Conservation (phyloP, 2,329 filamentous ascomycete species). For the Ilyonectria sp. region DNA sequence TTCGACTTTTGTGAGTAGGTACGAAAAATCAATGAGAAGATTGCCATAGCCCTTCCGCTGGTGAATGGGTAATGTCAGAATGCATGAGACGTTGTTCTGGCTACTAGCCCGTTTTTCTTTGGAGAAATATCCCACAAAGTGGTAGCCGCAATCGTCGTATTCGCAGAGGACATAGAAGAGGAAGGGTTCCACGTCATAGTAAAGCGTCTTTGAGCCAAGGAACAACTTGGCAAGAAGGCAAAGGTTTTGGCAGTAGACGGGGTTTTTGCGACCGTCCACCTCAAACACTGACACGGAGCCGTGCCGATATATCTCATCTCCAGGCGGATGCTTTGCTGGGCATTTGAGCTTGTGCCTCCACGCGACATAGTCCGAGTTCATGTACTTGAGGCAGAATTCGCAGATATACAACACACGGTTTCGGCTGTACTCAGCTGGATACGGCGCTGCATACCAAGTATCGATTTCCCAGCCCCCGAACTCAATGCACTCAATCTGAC, state of each 20-base stretch:
- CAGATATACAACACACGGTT: slow-evolving; percentile 99
- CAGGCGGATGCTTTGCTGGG: slow-evolving; percentile 94
- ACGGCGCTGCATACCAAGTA: slow-evolving; percentile 98
- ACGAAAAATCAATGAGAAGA: slow-evolving; percentile 97
- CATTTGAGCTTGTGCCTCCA: slow-evolving; percentile 99
- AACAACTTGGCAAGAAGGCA: slow-evolving; percentile 97
- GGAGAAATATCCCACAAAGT: slow-evolving; percentile 99
- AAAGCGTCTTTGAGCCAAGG: slow-evolving; percentile 97
- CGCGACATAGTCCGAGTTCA: slow-evolving; percentile 98
- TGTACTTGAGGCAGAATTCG: slow-evolving; percentile 99
- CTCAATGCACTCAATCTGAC: slow-evolving; percentile 98
- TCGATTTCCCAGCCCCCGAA: slow-evolving; percentile 99
- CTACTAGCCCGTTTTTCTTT: slow-evolving; percentile 97
- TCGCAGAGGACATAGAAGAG: slow-evolving; percentile 98
- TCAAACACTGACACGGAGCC: slow-evolving; percentile 95
- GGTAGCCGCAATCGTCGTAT: slow-evolving; percentile 91
- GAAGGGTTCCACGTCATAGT: slow-evolving; percentile 98
- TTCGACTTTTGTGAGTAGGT: slow-evolving; percentile 93
- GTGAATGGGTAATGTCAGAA: slow-evolving; percentile 94
- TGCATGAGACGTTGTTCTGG: slow-evolving; percentile 98
- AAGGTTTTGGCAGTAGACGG: slow-evolving; percentile 98
- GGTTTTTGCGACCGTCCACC: slow-evolving; percentile 96
- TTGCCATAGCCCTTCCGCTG: slow-evolving; percentile 98
- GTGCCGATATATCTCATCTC: slow-evolving; percentile 97
- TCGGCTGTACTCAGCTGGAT: slow-evolving; percentile 97